A percentile compares a stretch with the other conserved stretches of the same genome.
These are phyloP conservation scores for Anthostomella pinea DNA, from an alignment of 2,329 filamentous ascomycete species.

Conservation along the genomic window DNA sequence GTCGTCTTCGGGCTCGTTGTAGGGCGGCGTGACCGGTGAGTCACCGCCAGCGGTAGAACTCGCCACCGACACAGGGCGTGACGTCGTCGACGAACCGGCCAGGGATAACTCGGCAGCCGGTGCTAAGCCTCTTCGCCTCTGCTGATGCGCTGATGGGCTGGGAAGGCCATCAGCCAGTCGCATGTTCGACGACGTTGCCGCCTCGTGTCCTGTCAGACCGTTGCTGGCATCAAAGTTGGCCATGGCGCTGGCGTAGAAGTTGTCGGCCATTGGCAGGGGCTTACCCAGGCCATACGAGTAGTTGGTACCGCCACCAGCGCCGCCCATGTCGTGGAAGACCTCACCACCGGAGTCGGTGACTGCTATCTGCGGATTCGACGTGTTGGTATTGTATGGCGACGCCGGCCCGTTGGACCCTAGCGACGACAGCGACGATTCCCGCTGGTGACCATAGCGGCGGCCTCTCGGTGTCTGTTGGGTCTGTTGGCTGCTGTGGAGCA, in stretches of 20 bases:
- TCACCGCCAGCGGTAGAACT: slow-evolving; percentile 55
- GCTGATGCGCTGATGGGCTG: slow-evolving; percentile 20
- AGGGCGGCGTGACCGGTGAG: slow-evolving; percentile 56
- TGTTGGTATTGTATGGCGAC: slow-evolving; percentile 55
- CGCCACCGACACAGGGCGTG: slow-evolving; percentile 55
- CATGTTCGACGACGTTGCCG: slow-evolving; percentile 13
- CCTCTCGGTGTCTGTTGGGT: slow-evolving; percentile 29
- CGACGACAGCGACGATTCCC: slow-evolving; percentile 61
- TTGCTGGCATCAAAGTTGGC: slow-evolving; percentile 27
- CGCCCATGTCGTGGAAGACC: slow-evolving; percentile 41
- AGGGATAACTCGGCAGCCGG: slow-evolving; percentile 45
- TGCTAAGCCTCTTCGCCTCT: slow-evolving; percentile 40
- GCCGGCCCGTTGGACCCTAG: slow-evolving; percentile 58
- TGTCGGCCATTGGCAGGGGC: slow-evolving; percentile 33
- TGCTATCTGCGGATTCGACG: slow-evolving; percentile 57
- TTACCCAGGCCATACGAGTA: slow-evolving; percentile 46
- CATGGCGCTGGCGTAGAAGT: slow-evolving; percentile 37
- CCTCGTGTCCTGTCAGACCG: slow-evolving; percentile 24
- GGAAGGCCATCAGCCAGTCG: slow-evolving; percentile 13
- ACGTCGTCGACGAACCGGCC: slow-evolving; percentile 35
- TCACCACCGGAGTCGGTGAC: slow-evolving; percentile 49
- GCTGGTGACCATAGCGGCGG: slow-evolving; percentile 47
- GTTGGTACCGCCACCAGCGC: slow-evolving; percentile 35
- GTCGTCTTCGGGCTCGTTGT: slow-evolving; percentile 45
- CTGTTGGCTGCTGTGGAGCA: slow-evolving; percentile 25